A percentile compares a stretch with the other conserved stretches of the same genome.
Evolutionary conservation across 371 early-diverging fungal species (phyloP).

Genomic region (Capillidium rhysosporum): DNA sequence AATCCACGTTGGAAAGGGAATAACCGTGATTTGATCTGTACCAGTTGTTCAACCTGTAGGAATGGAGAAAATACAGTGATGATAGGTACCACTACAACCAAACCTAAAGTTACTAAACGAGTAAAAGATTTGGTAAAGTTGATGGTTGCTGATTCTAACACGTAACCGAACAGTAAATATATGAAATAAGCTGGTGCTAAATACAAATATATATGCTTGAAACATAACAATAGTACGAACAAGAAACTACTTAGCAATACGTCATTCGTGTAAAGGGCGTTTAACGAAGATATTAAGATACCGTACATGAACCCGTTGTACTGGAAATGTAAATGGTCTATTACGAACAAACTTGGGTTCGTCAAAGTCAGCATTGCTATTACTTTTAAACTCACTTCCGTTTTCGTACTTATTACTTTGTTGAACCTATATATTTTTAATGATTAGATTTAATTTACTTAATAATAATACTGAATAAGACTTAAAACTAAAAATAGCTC

Average conservation of each 20-base stretch:
- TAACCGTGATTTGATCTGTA: conserved; percentile 61
- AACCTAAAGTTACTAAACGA: conserved; percentile 36
- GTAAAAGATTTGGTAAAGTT: conserved; percentile 3
- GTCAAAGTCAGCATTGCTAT: conserved; percentile 40
- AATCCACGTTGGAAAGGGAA: conserved; percentile 94
- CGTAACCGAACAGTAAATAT: conserved; percentile 67
- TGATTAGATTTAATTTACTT: neutral
- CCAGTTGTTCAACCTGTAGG: conserved; percentile 32
- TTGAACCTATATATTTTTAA: neutral
- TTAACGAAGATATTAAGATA: conserved; percentile 59
- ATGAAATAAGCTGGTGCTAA: conserved; percentile 87
- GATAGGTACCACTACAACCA: conserved; percentile 42
- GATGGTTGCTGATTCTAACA: conserved; percentile 19
- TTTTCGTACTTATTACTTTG: neutral
- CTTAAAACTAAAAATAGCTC: conserved; percentile 55
- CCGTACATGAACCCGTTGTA: conserved; percentile 92
- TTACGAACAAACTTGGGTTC: conserved; percentile 69
- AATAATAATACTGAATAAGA: conserved; percentile 20
- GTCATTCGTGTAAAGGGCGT: conserved; percentile 12
- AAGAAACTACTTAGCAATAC: conserved; percentile 45
- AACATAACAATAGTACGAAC: conserved; percentile 78
- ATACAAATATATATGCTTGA: conserved; percentile 93
- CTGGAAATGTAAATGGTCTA: conserved; percentile 91
- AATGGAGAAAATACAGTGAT: conserved; percentile 71
- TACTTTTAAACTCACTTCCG: conserved; percentile 6